These are phyloP conservation scores for Cladophialophora bantiana DNA, from an alignment of 2,329 filamentous ascomycete genomes.

Conservation along the genomic window DNA sequence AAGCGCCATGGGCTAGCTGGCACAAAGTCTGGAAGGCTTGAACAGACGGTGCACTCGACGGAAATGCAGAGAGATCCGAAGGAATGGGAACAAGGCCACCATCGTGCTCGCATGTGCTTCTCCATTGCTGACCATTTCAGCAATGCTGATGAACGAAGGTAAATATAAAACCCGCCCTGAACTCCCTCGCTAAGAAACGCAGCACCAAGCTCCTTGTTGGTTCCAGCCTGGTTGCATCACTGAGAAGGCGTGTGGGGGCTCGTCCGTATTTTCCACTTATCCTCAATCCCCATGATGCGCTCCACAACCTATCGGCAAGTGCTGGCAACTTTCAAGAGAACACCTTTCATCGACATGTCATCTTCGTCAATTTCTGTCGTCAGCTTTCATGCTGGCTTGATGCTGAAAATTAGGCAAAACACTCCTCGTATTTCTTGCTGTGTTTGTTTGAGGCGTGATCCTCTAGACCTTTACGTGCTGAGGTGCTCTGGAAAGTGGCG, in stretches of 20 bases:
- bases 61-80: not conserved
- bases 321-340: not conserved
- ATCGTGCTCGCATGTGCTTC: not conserved
- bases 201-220: not conserved
- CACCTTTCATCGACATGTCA: not conserved
- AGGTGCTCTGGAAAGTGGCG: slow-evolving; percentile 79
- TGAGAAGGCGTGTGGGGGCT: not conserved
- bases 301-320: not conserved
- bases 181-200: slow-evolving; percentile 8
- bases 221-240: not conserved
- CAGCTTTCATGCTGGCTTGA: not conserved
- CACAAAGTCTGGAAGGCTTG: not conserved
- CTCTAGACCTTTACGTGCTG: slow-evolving; percentile 72
- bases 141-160: not conserved
- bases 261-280: not conserved
- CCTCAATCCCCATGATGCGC: not conserved
- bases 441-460: slow-evolving; percentile 80
- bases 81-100: not conserved
- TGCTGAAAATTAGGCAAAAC: slow-evolving; percentile 62
- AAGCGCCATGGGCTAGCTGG: not conserved
- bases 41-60: not conserved
- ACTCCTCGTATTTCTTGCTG: slow-evolving; percentile 71
- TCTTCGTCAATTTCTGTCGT: not conserved
- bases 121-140: not conserved
- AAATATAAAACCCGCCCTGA: not conserved